These are phyloP conservation scores for Vanrija sp. DNA, from an alignment of 1,284 basidiomycete genomes.

Conservation along the genomic window DNA sequence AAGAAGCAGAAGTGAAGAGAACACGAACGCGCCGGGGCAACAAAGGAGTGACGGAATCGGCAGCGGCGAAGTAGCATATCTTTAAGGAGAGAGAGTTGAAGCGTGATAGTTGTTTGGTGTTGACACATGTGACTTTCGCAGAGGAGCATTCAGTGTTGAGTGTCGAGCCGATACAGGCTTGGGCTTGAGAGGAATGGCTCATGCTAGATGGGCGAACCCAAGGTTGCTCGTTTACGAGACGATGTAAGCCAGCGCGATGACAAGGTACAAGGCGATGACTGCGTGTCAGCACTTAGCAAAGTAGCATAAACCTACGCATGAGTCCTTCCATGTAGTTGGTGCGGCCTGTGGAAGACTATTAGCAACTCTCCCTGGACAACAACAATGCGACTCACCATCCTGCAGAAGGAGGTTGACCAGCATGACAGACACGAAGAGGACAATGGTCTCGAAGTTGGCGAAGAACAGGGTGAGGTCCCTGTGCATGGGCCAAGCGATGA, in stretches of 20 bases:
- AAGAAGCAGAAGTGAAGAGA: no score
- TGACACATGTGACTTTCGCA: no score
- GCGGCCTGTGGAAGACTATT: slow-evolving; percentile 53
- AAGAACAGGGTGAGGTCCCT: slow-evolving; percentile 81
- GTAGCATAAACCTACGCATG: slow-evolving; percentile 50
- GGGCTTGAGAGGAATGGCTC: no score
- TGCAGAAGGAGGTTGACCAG: slow-evolving; percentile 75
- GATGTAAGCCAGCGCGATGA: slow-evolving; percentile 56
- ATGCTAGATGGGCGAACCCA: no score
- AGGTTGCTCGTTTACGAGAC: slow-evolving; percentile 21
- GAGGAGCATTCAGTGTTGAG: no score
- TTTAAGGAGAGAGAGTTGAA: no score
- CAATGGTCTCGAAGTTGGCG: slow-evolving; percentile 63
- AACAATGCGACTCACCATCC: slow-evolving; percentile 50
- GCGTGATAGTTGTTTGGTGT: no score
- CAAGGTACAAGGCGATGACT: slow-evolving; percentile 60
- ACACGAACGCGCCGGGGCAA: no score
- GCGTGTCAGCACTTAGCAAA: slow-evolving; percentile 26
- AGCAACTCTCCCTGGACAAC: neutral
- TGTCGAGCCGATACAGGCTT: no score
- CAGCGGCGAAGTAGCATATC: no score
- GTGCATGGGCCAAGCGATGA: slow-evolving; percentile 73
- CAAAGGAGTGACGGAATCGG: no score
- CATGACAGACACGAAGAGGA: slow-evolving; percentile 77
- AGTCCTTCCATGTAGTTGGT: slow-evolving; percentile 85